A percentile compares a stretch with the other conserved stretches of the same genome.
Evolutionary conservation across 2,329 filamentous ascomycete genomes (phyloP).

Genomic region (Falciphora oryzae): DNA sequence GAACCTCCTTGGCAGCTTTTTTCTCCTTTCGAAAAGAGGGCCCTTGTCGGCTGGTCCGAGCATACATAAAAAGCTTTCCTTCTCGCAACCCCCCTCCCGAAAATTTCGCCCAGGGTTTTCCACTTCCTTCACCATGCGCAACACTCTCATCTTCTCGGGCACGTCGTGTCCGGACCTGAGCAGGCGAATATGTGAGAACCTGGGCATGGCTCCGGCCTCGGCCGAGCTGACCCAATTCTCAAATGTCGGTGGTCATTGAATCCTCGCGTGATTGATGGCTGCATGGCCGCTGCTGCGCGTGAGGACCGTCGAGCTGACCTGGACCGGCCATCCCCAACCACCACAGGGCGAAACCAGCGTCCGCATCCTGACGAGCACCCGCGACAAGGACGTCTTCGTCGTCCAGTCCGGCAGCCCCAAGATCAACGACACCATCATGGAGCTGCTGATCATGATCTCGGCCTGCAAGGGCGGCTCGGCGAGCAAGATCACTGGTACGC

Average conservation of each 20-base stretch:
- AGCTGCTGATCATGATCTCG: slow-evolving; percentile 97
- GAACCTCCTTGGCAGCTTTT: not conserved
- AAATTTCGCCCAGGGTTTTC: slow-evolving; percentile 7
- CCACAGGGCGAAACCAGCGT: slow-evolving; percentile 62
- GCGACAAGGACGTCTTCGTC: slow-evolving; percentile 98
- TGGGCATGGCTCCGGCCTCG: slow-evolving; percentile 59
- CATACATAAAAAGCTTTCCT: slow-evolving; percentile 11
- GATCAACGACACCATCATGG: slow-evolving; percentile 99
- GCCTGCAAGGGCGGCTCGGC: slow-evolving; percentile 97
- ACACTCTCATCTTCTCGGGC: slow-evolving; percentile 63
- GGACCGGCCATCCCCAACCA: slow-evolving; percentile 21
- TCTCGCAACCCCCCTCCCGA: slow-evolving; percentile 11
- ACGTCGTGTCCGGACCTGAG: slow-evolving; percentile 61
- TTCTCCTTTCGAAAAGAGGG: not conserved
- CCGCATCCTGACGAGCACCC: slow-evolving; percentile 67
- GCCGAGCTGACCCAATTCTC: slow-evolving; percentile 65
- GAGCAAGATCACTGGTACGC: slow-evolving; percentile 88
- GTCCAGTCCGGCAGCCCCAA: slow-evolving; percentile 92
- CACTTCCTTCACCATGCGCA: slow-evolving; percentile 24
- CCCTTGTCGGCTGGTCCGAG: slow-evolving; percentile 7
- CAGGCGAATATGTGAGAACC: slow-evolving; percentile 60
- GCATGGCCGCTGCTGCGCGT: not conserved
- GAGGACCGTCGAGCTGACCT: slow-evolving; percentile 19
- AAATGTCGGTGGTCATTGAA: slow-evolving; percentile 39
- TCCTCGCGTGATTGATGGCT: not conserved